Base-by-base conservation (phyloP, 2,329 filamentous ascomycete species). In the Cladosporium sp. region DNA sequence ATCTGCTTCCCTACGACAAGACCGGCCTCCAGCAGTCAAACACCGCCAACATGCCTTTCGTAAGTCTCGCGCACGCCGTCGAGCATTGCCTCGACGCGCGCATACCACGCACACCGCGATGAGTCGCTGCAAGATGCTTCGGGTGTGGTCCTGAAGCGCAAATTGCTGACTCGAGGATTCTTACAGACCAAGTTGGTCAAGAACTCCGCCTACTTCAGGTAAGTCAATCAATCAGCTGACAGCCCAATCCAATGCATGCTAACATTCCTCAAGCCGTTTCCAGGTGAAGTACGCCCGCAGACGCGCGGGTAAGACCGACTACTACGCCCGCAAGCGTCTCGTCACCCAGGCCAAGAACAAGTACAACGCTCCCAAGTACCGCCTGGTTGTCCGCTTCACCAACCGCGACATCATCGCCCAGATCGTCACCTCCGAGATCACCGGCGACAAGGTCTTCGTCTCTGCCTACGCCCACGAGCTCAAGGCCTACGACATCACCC, bases 341-440 rank as follows among this genome's bases (percentile, higher is more conserved):
- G 95, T 98, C 88, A 93, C 92, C 86, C 95, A 99, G 89, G 95
- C 95, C 86, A 99, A 98, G 92, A 99, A 99, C 92, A 99, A 99
- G 91, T 99, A 98, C 91, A 96, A 96, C 86, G 91, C 95, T 72
- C 95, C 95, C 84, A 99, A 99, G 89, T 98, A 99, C 91, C 92
- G 95, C 80, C 91, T 99, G 80, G 95, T 99, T 74, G 92, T 99
- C 81, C 95, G 95, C 72, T 79, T 79, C 76, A 78, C 77, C 74
- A 78, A 98, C 91, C 92, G 93, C 84, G 94, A 99, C 88, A 96
- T 98, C 86, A 91, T 98, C 85, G 89, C 89, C 85, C 95, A 99
- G 87, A 95, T 99, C 81, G 89, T 99, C 81, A 91, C 88, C 80
- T 96, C 95, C 68, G 95, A 99, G 88, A 91, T 99, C 85, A 89